Base-by-base conservation (phyloP, 1,284 basidiomycete species). In the Rugosomyces carneus region DNA sequence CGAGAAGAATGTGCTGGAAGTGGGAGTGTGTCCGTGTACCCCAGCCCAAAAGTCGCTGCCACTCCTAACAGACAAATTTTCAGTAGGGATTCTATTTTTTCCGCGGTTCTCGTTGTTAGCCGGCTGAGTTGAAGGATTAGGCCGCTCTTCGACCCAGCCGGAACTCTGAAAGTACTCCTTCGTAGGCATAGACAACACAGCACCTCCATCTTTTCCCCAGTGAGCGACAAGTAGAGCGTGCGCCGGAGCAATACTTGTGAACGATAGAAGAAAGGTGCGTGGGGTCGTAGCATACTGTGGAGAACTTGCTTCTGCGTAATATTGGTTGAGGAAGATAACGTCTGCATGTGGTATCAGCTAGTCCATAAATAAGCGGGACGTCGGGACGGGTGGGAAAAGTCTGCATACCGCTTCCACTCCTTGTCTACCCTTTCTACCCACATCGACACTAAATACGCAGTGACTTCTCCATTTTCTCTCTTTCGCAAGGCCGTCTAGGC, bases 101-200 rank as follows among this genome's bases (percentile, higher is more conserved):
- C 44, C 42, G 32, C 49, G 50, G 41, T 50, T 53, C 13, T 55
- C 59, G 23, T 48, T 45, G 21, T 45, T 45, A 51, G 57, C 48
- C 3, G 44, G 40, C 34, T 47, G 50, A 2, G 51, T 40, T 18
- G 49, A 40, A 34, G 52, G 44, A 18, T 57, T 40, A 37, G 61
- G 58, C 19, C 60, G 60, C 38, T 75, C 70, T 51, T 73, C 73
- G 1, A 81, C 76, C 86, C 85, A 89, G 1, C 80, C 81, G 0
- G 83, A 86, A 52, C 80, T 81, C 56, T 90, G 88, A 57, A 89
- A 85, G 61, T 90, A 90, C 55, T 90, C 87, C 52, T 76, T 75
- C 0, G 86, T 89, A 0, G 87, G 88, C 5, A 90, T 64, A n/a
- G 84, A 87, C 44, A 90, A 73, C 1, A 84, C 78, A 0, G 87